Evolutionary conservation across 805 yeast species (phyloP), one percentile per base, ranked within the genome.

Genomic region (Debaryomyces maramus): DNA sequence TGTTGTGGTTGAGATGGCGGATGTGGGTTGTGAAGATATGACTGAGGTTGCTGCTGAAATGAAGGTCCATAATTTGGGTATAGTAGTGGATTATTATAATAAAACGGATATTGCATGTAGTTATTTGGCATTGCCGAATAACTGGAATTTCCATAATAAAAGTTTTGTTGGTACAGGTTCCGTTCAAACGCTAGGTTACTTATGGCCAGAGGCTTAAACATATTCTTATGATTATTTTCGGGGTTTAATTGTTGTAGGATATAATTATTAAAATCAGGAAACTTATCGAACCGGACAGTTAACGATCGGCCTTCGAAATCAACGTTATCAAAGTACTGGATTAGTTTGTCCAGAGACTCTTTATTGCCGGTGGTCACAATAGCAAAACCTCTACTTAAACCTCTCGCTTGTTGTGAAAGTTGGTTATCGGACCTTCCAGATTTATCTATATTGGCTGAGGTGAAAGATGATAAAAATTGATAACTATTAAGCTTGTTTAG

Each of bases 241-340:
- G 32, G 24, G 26, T 43, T 43, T 33, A 53, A 37, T 36, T 57
- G 60, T 43, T 61, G 66, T 17, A 56, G 31, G 13, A 47, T 29
- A 57, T 63, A 52, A 33, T 61, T 60, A 38, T 61, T 60, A 41
- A 61, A 59, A 34, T 64, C 70, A 1, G 82, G 81, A 43, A 65
- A 73, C 45, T 71, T 69, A 51, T 83, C 88, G 51, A 65, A 79
- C 17, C 88, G 57, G 2, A 83, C 88, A 3, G 83, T 78, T 21
- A 83, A 59, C 5, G 67, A 61, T 28, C 89, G 62, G 0, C 87
- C 86, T 52, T 78, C 76, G 50, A 81, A 83, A n/a, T 55, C 65
- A 2, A 55, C 50, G 9, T 77, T 77, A 52, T 83, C 75, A 48
- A 81, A 77, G 29, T 55, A 41, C 18, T 65, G 60, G 32, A 83